Evolutionary conservation across 495 filamentous ascomycete species (phyloP), one percentile per base, ranked within the genome.

Genomic region (Aspergillus haitiensis): DNA sequence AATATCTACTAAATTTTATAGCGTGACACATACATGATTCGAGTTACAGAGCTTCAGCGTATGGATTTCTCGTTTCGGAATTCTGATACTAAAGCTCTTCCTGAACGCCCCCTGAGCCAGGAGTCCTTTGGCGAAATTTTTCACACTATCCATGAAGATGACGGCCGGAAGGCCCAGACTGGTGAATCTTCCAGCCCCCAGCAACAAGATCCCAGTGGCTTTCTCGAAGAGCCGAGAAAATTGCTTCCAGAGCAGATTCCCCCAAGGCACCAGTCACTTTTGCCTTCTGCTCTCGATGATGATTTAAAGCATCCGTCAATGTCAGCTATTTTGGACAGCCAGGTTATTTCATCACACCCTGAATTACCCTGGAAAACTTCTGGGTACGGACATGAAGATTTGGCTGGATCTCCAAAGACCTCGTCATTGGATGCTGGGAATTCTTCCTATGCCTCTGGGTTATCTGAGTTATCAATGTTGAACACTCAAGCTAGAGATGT

Each of bases 1-100:
- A 33, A 12, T 36, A 58, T 36, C 60, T 55, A 59, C 67, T 64
- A 58, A 66, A 50, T 44, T 36, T 34, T 61, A 65, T 70, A 93
- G 92, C 86, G 91, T 63, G 84, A 87, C 59, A 97, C 93, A 2
- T 98, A 98, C 72, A 89, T 86, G 54, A 89, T 84, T 52, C 88
- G 94, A 56, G 93, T 98, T 52, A 84, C 83, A 34, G 93, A 98
- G 66, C 81, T 98, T 12, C 82, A 86, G 65, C 83, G 84, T 31
- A 79, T 92, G 64, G 83, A 88, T 33, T 81, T 86, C 9, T 72
- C 79, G 13, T 78, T 85, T 54, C 72, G 81, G 42, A 59, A 73
- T 49, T 66, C 78, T 37, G 82, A 85, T 61, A 82, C 81, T 33
- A 93, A 92, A 66, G 87, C 87, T 35, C 76, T 96, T 13, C 93